phyloP scores from a whole-genome alignment of 2,329 filamentous ascomycete genomes.

The Aspergillus terreus region DNA sequence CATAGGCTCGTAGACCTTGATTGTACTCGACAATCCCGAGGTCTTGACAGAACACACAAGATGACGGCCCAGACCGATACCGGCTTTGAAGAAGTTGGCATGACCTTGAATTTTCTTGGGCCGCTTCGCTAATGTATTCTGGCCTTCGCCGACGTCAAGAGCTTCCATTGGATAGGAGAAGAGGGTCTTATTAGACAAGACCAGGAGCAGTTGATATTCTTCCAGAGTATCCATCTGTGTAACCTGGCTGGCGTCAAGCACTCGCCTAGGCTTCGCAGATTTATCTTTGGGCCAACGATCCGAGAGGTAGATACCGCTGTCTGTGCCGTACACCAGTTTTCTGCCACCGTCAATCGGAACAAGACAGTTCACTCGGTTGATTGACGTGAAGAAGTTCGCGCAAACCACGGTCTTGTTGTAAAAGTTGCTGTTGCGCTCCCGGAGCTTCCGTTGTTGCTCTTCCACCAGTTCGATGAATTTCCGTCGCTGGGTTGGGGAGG shows the following conservation, averaged over 20 bases:
- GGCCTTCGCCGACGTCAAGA: conserved; percentile 73
- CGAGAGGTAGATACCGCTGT: conserved; percentile 86
- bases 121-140: conserved; percentile 71
- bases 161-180: conserved; percentile 85
- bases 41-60: conserved; percentile 96
- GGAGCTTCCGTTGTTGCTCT: conserved; percentile 78
- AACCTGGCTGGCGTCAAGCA: conserved; percentile 80
- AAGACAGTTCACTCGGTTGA: conserved; percentile 89
- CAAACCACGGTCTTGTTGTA: conserved; percentile 67
- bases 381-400: conserved; percentile 84
- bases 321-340: conserved; percentile 91
- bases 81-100: conserved; percentile 97
- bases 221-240: conserved; percentile 96
- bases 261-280: conserved; percentile 68
- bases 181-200: conserved; percentile 88
- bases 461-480: conserved; percentile 98
- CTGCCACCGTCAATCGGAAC: conserved; percentile 92
- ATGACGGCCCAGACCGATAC: conserved; percentile 89
- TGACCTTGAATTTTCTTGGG: conserved; percentile 96
- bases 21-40: conserved; percentile 85
- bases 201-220: conserved; percentile 86
- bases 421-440: conserved; percentile 67
- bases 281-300: conserved; percentile 85
- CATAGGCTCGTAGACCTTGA: conserved; percentile 99
- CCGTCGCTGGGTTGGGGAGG: conserved; percentile 78